A percentile compares a stretch with the other conserved stretches of the same genome.
Conservation (phyloP, 768 basidiomycete genomes). For the Aureoboletus auriporus region DNA sequence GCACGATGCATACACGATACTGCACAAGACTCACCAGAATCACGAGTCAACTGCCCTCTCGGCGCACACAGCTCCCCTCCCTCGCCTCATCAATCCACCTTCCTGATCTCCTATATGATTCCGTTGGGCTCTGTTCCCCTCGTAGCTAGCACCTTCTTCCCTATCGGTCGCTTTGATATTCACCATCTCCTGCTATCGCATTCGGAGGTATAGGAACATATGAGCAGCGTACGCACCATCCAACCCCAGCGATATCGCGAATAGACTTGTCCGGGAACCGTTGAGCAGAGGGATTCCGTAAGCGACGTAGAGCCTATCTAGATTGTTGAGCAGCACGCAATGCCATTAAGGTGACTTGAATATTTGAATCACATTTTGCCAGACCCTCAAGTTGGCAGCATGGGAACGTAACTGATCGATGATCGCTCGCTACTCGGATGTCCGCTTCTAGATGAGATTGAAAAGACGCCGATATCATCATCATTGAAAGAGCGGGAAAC, state of each 20-base stretch:
- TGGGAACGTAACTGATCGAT: constrained; percentile 87
- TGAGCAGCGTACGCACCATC: constrained; percentile 76
- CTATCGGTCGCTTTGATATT: constrained; percentile 75
- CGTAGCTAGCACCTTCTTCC: constrained; percentile 48
- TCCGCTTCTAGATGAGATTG: constrained; percentile 56
- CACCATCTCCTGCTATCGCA: constrained; percentile 77
- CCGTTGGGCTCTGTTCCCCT: constrained; percentile 52
- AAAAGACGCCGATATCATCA: constrained; percentile 57
- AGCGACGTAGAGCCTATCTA: constrained; percentile 78
- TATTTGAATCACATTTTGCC: constrained; percentile 86
- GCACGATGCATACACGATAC: background rate
- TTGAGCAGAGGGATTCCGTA: constrained; percentile 66
- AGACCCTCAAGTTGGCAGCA: constrained; percentile 65
- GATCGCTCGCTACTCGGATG: constrained; percentile 66
- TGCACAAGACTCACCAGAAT: constrained; percentile 52
- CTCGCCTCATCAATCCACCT: constrained; percentile 64
- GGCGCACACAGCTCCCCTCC: constrained; percentile 51
- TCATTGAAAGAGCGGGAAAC: constrained; percentile 49
- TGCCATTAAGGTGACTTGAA: too few relatives aligned
- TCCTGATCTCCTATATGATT: constrained; percentile 52
- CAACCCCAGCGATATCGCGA: constrained; percentile 68
- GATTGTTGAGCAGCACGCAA: too few relatives aligned
- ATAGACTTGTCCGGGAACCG: constrained; percentile 68
- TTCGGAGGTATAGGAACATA: constrained; percentile 79
- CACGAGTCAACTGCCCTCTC: constrained; percentile 50